These are phyloP conservation scores for Fusarium sublunatum DNA, from an alignment of 2,329 filamentous ascomycete species.

Conservation along the genomic window DNA sequence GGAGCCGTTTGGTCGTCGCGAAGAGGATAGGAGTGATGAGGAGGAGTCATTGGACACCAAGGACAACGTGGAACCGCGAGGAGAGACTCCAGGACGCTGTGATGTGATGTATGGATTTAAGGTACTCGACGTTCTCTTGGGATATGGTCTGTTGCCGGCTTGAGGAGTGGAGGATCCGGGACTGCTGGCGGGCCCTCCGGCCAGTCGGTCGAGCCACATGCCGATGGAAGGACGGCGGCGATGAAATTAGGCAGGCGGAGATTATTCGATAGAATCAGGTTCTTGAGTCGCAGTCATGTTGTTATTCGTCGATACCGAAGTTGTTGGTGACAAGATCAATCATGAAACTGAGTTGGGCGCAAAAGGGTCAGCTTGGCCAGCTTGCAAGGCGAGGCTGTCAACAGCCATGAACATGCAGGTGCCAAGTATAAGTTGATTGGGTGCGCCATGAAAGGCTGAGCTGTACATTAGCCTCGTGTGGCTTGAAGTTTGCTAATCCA, in stretches of 20 bases:
- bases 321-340: constrained; percentile 11
- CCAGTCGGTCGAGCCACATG: constrained; percentile 94
- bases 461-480: constrained; percentile 28
- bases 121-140: constrained; percentile 73
- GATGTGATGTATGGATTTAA: constrained; percentile 76
- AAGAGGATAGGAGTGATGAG: constrained; percentile 74
- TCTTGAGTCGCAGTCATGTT: constrained; percentile 22
- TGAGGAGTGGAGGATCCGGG: constrained; percentile 69
- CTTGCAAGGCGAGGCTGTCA: constrained; percentile 46
- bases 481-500: constrained; percentile 5
- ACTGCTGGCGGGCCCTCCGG: constrained; percentile 70
- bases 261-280: constrained; percentile 14
- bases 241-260: constrained; percentile 2
- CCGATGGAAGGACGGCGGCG: constrained; percentile 40
- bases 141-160: constrained; percentile 73
- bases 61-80: constrained; percentile 82
- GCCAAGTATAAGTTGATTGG: constrained; percentile 34
- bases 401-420: constrained; percentile 20
- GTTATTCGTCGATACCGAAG: constrained; percentile 14
- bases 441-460: not conserved
- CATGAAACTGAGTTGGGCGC: constrained; percentile 31
- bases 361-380: constrained; percentile 44
- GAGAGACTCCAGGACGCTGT: constrained; percentile 73
- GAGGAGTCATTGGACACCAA: constrained; percentile 82
- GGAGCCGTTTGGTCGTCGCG: constrained; percentile 74